Conservation (phyloP, 2,329 filamentous ascomycete genomes). For the Shiraia bambusicola region DNA sequence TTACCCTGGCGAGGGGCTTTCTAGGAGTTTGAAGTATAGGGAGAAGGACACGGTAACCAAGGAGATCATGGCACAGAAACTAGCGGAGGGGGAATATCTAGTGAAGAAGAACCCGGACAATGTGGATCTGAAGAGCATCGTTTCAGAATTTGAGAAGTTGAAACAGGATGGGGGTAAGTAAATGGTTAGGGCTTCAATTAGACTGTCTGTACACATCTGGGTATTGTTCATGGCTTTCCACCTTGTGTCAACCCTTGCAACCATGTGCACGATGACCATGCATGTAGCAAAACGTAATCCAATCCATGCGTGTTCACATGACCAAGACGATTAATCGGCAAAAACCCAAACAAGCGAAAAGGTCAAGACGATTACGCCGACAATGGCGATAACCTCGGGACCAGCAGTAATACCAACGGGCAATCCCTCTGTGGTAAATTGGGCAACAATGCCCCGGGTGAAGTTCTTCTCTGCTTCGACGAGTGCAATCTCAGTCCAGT, state of each 20-base stretch:
- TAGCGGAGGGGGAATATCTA: slow-evolving; percentile 10
- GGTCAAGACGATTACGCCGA: slow-evolving; percentile 14
- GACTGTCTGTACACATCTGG: not conserved
- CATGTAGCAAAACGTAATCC: too few relatives aligned
- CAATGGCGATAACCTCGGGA: slow-evolving; percentile 21
- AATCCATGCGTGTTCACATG: too few relatives aligned
- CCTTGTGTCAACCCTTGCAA: too few relatives aligned
- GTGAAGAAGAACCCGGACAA: not conserved
- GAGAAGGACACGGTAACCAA: slow-evolving; percentile 10
- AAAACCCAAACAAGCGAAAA: slow-evolving; percentile 32
- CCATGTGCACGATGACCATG: too few relatives aligned
- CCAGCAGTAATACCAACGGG: slow-evolving; percentile 34
- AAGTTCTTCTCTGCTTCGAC: slow-evolving; percentile 49
- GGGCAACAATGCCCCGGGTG: slow-evolving; percentile 46
- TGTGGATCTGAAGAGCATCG: slow-evolving; percentile 3
- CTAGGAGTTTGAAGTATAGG: slow-evolving; percentile 14
- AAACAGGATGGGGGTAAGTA: slow-evolving; percentile 2
- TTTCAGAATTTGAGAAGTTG: slow-evolving; percentile 4
- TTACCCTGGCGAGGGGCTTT: slow-evolving; percentile 18
- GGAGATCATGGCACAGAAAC: slow-evolving; percentile 4
- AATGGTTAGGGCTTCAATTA: not conserved
- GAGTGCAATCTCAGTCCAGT: slow-evolving; percentile 50
- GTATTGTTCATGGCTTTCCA: too few relatives aligned
- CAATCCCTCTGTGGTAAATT: slow-evolving; percentile 33
- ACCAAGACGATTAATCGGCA: too few relatives aligned